Evolutionary conservation across 495 filamentous ascomycete genomes (phyloP), one percentile per base, ranked within the genome.

Genomic region (Neurospora sp.): DNA sequence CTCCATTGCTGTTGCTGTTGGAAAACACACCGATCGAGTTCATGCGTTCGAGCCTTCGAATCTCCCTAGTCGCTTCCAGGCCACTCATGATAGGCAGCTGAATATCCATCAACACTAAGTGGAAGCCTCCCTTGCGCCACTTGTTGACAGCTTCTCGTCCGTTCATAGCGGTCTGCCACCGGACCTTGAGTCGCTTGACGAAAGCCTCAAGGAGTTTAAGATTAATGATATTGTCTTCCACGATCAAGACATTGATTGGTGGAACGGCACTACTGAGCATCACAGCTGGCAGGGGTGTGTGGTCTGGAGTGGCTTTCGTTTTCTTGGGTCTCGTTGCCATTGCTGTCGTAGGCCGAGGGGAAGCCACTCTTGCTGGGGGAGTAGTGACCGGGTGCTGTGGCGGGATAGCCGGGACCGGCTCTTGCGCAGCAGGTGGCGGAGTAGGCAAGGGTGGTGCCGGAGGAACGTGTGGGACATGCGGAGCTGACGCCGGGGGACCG

Each of bases 171-270:
- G 94, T 96, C 80, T 94, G 91, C 96, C 96, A 98, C n/a, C 96
- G 91, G 38, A 99, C 96, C 77, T 96, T 97, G 41, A 99, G 87
- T 66, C 95, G 88, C 80, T 97, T 97, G 88, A 98, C 96, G 80
- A 99, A 97, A 0, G 94, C 94, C 77, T 98, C 96, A 2, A 99
- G 83, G 6, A 99, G 88, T 69, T 92, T 90, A 69, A 98, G 86
- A 76, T 99, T 99, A 86, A 99, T 98, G 73, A 95, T 91, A 80
- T 99, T 99, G 83, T 99, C 96, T 83, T 99, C 96, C 41, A 99
- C 96, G 72, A 99, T 98, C 20, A 99, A 85, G 10, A 98, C 94
- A 76, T 97, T 98, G 81, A 99, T 99, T 27, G 96, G 96, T 11
- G 96, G 96, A 3, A 99, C 94, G 7, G 92, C 91, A 70, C 90